Conservation (phyloP, 2,329 filamentous ascomycete genomes). For the Colletotrichum incanum region DNA sequence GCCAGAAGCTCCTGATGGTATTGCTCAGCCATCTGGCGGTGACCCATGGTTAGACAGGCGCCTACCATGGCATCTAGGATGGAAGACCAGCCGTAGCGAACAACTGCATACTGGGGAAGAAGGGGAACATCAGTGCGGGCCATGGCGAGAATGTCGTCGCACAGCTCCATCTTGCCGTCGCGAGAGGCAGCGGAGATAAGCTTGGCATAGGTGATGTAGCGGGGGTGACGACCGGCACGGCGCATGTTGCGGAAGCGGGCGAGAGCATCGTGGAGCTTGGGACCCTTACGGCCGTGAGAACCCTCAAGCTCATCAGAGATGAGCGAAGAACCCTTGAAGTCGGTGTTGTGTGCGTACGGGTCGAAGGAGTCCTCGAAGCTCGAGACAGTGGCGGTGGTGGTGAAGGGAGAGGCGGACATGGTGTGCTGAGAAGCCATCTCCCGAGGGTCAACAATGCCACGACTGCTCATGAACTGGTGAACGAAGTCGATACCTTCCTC, state of each 20-base stretch:
- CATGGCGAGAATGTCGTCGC: constrained; percentile 90
- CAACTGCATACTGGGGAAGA: constrained; percentile 85
- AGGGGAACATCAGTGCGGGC: constrained; percentile 91
- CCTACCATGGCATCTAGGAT: constrained; percentile 98
- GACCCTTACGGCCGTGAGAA: constrained; percentile 79
- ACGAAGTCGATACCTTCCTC: constrained; percentile 87
- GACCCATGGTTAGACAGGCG: constrained; percentile 86
- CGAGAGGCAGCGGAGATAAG: constrained; percentile 92
- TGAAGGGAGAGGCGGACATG: constrained; percentile 63
- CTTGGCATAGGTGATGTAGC: constrained; percentile 98
- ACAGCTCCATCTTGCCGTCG: constrained; percentile 84
- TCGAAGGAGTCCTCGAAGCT: constrained; percentile 88
- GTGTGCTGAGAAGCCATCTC: constrained; percentile 62
- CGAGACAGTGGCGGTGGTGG: constrained; percentile 70
- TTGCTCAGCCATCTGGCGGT: constrained; percentile 84
- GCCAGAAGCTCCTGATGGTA: constrained; percentile 93
- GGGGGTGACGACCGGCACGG: constrained; percentile 89
- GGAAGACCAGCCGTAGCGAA: constrained; percentile 95
- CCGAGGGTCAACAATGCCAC: constrained; percentile 70
- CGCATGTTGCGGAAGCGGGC: constrained; percentile 93
- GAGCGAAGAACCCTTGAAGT: constrained; percentile 92
- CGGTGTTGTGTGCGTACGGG: constrained; percentile 90
- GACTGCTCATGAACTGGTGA: constrained; percentile 70
- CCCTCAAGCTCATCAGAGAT: constrained; percentile 94
- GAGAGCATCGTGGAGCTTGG: constrained; percentile 85